phyloP scores from a whole-genome alignment of 192 early-diverging fungal species.

The Ambispora gerdemannii region DNA sequence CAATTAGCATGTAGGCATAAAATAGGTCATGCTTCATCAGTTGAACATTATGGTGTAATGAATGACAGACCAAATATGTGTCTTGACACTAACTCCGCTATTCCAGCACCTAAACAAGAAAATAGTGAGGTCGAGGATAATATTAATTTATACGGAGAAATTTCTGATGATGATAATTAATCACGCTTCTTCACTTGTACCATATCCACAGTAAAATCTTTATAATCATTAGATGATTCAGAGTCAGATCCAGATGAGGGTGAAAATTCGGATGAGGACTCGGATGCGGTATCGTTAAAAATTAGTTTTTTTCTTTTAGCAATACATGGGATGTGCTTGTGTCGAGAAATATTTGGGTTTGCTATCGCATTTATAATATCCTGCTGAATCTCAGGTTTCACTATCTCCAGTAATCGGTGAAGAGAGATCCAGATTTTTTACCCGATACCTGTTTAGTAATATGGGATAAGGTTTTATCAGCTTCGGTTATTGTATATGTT shows the following conservation, averaged over 20 bases:
- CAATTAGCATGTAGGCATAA: not conserved
- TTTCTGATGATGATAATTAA: slow-evolving; percentile 11
- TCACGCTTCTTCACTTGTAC: not conserved
- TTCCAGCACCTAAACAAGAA: not conserved
- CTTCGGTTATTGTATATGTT: not conserved
- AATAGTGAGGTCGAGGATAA: not conserved
- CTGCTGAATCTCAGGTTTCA: not conserved
- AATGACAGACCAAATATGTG: not conserved
- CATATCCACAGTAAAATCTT: slow-evolving; percentile 8
- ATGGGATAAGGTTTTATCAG: not conserved
- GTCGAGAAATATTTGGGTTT: not conserved
- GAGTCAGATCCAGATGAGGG: not conserved
- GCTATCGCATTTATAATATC: slow-evolving; percentile 6
- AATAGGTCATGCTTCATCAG: not conserved
- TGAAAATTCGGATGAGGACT: not conserved
- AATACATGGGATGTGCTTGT: not conserved
- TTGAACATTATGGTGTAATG: not conserved
- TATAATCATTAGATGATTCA: slow-evolving; percentile 8
- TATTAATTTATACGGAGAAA: too few species aligned
- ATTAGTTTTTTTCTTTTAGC: slow-evolving; percentile 9
- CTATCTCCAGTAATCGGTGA: slow-evolving; percentile 8
- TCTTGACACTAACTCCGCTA: not conserved
- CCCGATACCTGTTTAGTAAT: not conserved
- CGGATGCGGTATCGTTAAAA: not conserved
- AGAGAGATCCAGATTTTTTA: slow-evolving; percentile 2